phyloP scores from a whole-genome alignment of 768 basidiomycete genomes.

The Termitomyces sp. region DNA sequence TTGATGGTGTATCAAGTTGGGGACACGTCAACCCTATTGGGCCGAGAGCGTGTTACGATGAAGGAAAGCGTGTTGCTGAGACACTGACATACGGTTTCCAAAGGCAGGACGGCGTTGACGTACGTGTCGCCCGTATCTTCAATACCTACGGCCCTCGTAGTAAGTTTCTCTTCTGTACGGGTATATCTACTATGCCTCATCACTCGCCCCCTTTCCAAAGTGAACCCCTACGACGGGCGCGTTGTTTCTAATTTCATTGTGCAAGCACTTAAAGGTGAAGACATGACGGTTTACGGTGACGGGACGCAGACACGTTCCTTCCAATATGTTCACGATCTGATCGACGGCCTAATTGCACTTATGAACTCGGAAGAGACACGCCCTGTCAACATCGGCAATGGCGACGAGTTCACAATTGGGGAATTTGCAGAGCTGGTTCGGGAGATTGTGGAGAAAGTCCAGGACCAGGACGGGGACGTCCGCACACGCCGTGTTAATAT shows the following conservation, averaged over 20 bases:
- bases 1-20: constrained; percentile 52
- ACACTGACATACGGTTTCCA: constrained; percentile 96
- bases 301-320: constrained; percentile 92
- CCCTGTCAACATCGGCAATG: constrained; percentile 94
- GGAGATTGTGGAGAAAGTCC: constrained; percentile 89
- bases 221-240: constrained; percentile 96
- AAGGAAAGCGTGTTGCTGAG: constrained; percentile 98
- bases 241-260: constrained; percentile 99
- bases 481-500: constrained; percentile 52
- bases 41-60: constrained; percentile 98
- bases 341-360: constrained; percentile 86
- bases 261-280: constrained; percentile 91
- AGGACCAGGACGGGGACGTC: constrained; percentile 69
- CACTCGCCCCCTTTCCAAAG: constrained; percentile 31
- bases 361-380: constrained; percentile 95
- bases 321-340: constrained; percentile 97
- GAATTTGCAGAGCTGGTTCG: constrained; percentile 92
- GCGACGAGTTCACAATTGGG: constrained; percentile 93
- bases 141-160: constrained; percentile 91
- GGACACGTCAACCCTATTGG: constrained; percentile 99
- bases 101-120: constrained; percentile 90
- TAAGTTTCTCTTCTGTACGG: constrained; percentile 24
- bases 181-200: constrained; percentile 13
- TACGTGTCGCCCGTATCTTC: constrained; percentile 97
- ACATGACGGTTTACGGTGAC: constrained; percentile 96